Conservation (phyloP, 2,329 filamentous ascomycete species). For the Ceratocystis ficicola region DNA sequence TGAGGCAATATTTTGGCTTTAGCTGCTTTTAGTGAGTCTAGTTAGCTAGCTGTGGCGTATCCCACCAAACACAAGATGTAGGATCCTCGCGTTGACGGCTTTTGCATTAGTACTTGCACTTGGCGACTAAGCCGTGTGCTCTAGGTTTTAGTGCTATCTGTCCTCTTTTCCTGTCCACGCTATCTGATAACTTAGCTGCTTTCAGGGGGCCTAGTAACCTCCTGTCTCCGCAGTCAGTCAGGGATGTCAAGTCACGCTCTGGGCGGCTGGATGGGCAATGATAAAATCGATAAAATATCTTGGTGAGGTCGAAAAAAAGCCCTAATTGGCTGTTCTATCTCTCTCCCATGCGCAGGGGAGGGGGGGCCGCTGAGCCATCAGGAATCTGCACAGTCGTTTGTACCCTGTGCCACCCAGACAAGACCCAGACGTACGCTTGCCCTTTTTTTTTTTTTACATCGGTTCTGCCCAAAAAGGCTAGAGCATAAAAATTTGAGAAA, state of each 20-base stretch:
- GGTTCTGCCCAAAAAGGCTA: background rate
- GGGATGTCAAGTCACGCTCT: background rate
- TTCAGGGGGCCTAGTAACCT: slow-evolving; percentile 6
- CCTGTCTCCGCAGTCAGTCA: slow-evolving; percentile 5
- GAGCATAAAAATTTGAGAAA: slow-evolving; percentile 1
- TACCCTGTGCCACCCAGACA: slow-evolving; percentile 2
- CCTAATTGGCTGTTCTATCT: slow-evolving; percentile 16
- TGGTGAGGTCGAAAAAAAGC: background rate
- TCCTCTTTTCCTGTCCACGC: background rate
- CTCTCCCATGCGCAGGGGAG: background rate
- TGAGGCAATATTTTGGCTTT: slow-evolving; percentile 4
- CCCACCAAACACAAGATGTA: slow-evolving; percentile 8
- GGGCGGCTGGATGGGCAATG: background rate
- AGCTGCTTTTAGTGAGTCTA: too few species aligned
- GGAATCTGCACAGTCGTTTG: slow-evolving; percentile 5
- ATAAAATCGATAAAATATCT: slow-evolving; percentile 15
- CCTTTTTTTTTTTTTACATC: background rate
- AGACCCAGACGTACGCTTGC: slow-evolving; percentile 1
- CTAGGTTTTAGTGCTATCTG: background rate
- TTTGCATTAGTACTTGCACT: background rate
- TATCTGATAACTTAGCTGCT: background rate
- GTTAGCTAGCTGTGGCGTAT: slow-evolving; percentile 8
- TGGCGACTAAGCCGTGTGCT: background rate
- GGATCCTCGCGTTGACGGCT: background rate
- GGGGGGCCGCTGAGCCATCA: background rate